A percentile compares a stretch with the other conserved stretches of the same genome.
phyloP scores from a whole-genome alignment of 306 rosid genomes.

The Macrotyloma uniflorum region DNA sequence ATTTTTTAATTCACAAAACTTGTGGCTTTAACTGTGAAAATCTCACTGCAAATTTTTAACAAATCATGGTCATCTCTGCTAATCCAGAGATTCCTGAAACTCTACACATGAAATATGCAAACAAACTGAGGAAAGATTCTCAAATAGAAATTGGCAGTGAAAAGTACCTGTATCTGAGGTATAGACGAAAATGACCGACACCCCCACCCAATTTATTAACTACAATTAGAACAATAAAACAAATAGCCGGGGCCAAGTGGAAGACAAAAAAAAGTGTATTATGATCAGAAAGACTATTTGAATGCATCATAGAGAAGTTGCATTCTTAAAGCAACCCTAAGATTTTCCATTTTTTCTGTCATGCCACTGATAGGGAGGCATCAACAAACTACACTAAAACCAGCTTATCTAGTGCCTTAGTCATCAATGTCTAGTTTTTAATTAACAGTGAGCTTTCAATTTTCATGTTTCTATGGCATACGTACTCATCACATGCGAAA shows the following conservation, averaged over 20 bases:
- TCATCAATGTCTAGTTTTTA: conserved; percentile 3
- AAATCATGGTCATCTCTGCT: conserved; percentile 33
- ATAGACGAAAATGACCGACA: conserved; percentile 56
- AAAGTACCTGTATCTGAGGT: conserved; percentile 25
- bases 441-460: not conserved
- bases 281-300: conserved; percentile 46
- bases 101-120: conserved; percentile 27
- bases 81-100: conserved; percentile 41
- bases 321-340: conserved; percentile 32
- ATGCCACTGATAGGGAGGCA: conserved; percentile 37
- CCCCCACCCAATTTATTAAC: conserved; percentile 35
- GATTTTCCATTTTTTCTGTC: conserved; percentile 39
- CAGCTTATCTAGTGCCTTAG: not conserved
- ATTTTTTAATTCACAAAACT: conserved; percentile 20
- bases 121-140: conserved; percentile 47
- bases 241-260: conserved; percentile 9
- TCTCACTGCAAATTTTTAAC: conserved; percentile 31
- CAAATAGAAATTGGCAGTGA: conserved; percentile 38
- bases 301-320: not conserved
- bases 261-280: conserved; percentile 49
- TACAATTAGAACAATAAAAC: conserved; percentile 18
- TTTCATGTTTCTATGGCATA: not conserved
- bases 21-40: conserved; percentile 25
- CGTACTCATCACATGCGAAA: not conserved
- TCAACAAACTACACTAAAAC: not conserved